phyloP scores from a whole-genome alignment of 257 asterid genomes.

The Nicotiana paniculata region DNA sequence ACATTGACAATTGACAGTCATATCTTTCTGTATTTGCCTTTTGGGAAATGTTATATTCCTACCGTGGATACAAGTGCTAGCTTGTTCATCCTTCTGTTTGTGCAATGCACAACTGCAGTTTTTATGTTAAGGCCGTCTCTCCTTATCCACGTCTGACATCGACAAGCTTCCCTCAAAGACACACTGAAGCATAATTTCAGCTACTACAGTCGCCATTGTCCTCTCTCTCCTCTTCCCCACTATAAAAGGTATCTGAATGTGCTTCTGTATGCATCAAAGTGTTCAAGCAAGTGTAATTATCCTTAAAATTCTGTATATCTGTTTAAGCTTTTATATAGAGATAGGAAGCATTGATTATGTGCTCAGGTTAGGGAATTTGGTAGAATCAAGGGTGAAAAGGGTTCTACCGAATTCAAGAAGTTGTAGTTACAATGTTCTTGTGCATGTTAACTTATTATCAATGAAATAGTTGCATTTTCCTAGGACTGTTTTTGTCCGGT shows the following conservation, averaged over 20 bases:
- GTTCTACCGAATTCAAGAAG: not conserved
- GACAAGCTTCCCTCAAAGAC: conserved; percentile 21
- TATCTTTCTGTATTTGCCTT: not conserved
- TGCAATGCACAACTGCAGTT: conserved; percentile 31
- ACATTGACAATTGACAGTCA: not conserved
- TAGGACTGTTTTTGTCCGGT: not conserved
- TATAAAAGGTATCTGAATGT: not conserved
- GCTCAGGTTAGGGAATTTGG: not conserved
- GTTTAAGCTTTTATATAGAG: not conserved
- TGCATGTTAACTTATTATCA: not conserved
- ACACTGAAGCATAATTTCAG: not conserved
- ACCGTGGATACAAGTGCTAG: not conserved
- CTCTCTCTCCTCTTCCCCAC: not conserved
- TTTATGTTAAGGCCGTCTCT: conserved; percentile 23
- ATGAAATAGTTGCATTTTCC: not conserved
- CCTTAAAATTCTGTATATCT: not conserved
- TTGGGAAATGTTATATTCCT: conserved; percentile 6
- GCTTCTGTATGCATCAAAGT: not conserved
- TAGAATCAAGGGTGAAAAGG: not conserved
- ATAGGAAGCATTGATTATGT: not conserved
- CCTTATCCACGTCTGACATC: not conserved
- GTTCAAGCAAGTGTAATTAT: not conserved
- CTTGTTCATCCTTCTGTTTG: not conserved
- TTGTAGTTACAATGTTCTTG: not conserved
- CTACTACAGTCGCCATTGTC: conserved; percentile 13